Base-by-base conservation (phyloP, 345 rosid genomes). In the Hevea brasiliensis region DNA sequence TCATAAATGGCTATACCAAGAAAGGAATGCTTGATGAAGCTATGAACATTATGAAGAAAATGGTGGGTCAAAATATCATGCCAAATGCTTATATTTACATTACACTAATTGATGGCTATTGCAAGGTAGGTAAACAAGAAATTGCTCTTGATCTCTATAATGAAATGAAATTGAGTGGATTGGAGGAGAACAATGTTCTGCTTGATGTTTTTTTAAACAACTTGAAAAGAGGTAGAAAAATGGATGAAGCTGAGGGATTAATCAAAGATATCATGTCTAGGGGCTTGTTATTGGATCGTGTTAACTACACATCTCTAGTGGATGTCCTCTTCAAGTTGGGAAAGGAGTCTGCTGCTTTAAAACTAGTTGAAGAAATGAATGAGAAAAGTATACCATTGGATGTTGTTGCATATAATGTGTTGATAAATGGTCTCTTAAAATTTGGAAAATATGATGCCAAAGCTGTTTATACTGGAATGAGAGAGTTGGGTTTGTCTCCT, bases 291-390 rank as follows among this genome's bases (percentile, higher is more conserved):
- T 86, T 85, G 75, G 97, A 92, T 76, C 84, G 40, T 66, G 85
- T 92, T 74, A 92, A 89, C 81, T 94, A 90, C 84, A 94, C 97
- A 15, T 90, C 97, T 81, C 72, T 90, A 32, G 92, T 90, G 89
- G 98, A 94, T 81, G 91, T 89, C 57, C 86, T 88, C 83, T 92
- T 92, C 76, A 94, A 87, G 85, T 86, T 59, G 37, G 91, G 95
- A 70, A 85, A 84, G 24, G 95, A 88, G 74, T 83, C 86, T 5
- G 87, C 82, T 81, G 98, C 95, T 61, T 78, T 89, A n/a, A 73
- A 67, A 61, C 79, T 89, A 74, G 91, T 86, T 58, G 88, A 89
- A 80, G 90, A 88, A 81, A 89, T 92, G 98, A 80, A 66, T 17
- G 80, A 85, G 82, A 88, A 84, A 72, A 80, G 78, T 65, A 82